Base-by-base conservation (phyloP, 2,329 filamentous ascomycete species). In the Aciculosporium take region DNA sequence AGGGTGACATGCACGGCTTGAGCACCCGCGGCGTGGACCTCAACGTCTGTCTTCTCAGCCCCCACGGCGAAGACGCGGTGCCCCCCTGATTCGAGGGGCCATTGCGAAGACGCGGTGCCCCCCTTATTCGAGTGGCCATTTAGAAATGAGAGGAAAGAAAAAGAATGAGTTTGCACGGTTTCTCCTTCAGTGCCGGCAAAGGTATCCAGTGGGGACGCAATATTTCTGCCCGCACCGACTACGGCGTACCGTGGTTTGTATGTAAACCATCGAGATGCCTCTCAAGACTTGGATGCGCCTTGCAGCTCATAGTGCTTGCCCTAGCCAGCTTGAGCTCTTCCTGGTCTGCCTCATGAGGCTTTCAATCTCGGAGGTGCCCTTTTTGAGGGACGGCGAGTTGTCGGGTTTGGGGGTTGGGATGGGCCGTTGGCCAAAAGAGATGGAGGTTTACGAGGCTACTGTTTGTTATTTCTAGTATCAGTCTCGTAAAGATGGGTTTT, bases 381-480 rank as follows among this genome's bases (percentile, higher is more conserved):
- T 44, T 13, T 44, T 44, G 2, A 48, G 29, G 1, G 45, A 43
- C 3, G 29, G 20, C 21, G 49, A 40, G 23, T 23, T 9, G 3
- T 42, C 34, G n/a, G 34, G n/a, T n/a, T 21, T 31, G 18, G 45
- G 47, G 9, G 36, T 34, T 7, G 48, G 47, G 1, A 52, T 41
- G 13, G 56, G 28, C 53, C 53, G 56, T 13, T 56, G 48, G 2
- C 43, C 50, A 37, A 58, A 53, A 4, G n/a, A 51, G 31, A 29
- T 58, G 53, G 12, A 56, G 48, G 15, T 48, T 52, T n/a, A 50
- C 49, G 54, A 54, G 0, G 56, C 46, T 21, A 49, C 54, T 56
- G 28, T 7, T 48, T 31, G 9, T 32, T 32, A 5, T n/a, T n/a
- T n/a, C n/a, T n/a, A n/a, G n/a, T n/a, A n/a, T n/a, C n/a, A n/a